Conservation (phyloP, 352 stramenopile species). For the Pelagophyceae sp. region DNA sequence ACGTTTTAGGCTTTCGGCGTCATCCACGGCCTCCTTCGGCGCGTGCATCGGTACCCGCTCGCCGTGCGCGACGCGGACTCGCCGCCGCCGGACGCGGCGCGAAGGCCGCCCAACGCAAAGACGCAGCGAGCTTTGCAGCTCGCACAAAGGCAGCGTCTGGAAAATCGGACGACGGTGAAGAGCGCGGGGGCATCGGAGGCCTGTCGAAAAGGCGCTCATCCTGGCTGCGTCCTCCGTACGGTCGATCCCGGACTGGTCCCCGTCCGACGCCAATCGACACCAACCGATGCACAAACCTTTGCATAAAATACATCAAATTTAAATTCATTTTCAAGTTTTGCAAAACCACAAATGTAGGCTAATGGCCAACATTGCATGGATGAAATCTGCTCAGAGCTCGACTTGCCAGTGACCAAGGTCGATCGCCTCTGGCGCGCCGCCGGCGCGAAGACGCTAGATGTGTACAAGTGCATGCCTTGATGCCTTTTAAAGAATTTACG, state of each 20-base stretch:
- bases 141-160: not conserved
- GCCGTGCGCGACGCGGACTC: not conserved
- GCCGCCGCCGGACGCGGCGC: not conserved
- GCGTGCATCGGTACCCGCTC: constrained; percentile 4
- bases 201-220: not conserved
- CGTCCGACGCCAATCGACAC: not conserved
- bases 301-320: no score
- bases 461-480: not conserved
- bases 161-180: not conserved
- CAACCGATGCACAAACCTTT: not conserved
- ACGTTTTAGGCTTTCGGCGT: constrained; percentile 18
- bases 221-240: not conserved
- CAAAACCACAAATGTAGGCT: no score
- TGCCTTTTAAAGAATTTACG: no score
- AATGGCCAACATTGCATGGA: constrained; percentile 13
- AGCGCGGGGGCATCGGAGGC: not conserved
- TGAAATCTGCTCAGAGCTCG: constrained; percentile 5
- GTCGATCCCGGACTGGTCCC: not conserved
- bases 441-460: not conserved
- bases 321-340: no score
- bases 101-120: not conserved
- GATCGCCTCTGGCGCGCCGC: not conserved
- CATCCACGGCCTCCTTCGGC: constrained; percentile 6
- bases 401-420: not conserved
- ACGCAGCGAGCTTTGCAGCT: not conserved